These are phyloP conservation scores for Fusarium euwallaceae DNA, from an alignment of 2,329 filamentous ascomycete species.

Conservation along the genomic window DNA sequence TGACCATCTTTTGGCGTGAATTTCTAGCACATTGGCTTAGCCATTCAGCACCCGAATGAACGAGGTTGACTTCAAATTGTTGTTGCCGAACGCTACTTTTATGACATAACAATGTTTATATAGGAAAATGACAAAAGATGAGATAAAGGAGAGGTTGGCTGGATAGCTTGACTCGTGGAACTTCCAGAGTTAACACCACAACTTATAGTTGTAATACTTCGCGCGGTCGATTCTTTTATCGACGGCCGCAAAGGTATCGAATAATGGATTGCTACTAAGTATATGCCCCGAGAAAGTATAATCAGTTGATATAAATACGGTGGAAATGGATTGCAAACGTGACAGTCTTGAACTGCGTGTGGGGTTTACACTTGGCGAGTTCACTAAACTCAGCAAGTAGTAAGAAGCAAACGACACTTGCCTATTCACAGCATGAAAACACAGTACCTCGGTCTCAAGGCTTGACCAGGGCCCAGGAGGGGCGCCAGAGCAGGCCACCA, in stretches of 20 bases:
- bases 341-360: not conserved
- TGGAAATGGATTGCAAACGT: not conserved
- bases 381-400: not conserved
- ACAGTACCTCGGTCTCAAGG: not conserved
- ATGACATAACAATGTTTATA: not conserved
- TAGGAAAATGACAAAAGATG: not conserved
- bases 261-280: not conserved
- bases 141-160: not conserved
- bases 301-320: not conserved
- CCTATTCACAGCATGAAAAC: not conserved
- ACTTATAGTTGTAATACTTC: not conserved
- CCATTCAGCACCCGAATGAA: no score
- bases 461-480: not conserved
- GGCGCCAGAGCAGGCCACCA: not conserved
- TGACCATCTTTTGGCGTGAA: not conserved
- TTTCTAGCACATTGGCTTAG: not conserved
- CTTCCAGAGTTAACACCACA: not conserved
- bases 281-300: not conserved
- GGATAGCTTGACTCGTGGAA: not conserved
- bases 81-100: not conserved
- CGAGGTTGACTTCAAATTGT: not conserved
- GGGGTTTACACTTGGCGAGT: not conserved
- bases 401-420: not conserved
- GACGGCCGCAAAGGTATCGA: not conserved
- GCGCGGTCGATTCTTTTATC: not conserved